Evolutionary conservation across 2,329 filamentous ascomycete species (phyloP).

Genomic region (Fusarium lyarnte): DNA sequence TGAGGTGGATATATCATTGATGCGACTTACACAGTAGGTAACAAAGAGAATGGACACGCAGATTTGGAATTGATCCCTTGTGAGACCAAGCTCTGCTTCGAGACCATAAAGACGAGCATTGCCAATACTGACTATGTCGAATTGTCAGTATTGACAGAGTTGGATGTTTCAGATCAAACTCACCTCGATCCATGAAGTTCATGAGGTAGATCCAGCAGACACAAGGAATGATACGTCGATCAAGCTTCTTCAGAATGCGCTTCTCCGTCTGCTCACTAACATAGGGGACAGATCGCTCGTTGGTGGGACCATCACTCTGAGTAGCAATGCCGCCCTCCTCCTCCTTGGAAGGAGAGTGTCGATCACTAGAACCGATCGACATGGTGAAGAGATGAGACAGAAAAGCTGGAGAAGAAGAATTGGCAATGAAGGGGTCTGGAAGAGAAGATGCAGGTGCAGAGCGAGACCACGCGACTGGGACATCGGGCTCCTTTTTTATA

Average conservation of each 20-base stretch:
- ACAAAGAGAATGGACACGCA: conserved; percentile 56
- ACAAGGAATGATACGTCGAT: conserved; percentile 47
- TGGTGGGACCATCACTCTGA: conserved; percentile 20
- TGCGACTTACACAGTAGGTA: conserved; percentile 53
- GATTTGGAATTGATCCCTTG: conserved; percentile 65
- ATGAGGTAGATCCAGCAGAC: conserved; percentile 49
- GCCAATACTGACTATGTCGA: conserved; percentile 69
- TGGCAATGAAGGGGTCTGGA: neutral
- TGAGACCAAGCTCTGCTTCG: conserved; percentile 66
- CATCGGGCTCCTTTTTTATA: conserved; percentile 18
- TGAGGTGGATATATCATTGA: accelerated
- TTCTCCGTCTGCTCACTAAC: conserved; percentile 38
- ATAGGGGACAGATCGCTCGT: conserved; percentile 19
- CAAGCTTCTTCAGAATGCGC: conserved; percentile 43
- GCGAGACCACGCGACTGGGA: conserved; percentile 2
- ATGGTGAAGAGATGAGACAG: conserved; percentile 1
- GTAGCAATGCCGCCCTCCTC: conserved; percentile 22
- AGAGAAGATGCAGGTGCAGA: conserved; percentile 7
- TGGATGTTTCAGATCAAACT: neutral
- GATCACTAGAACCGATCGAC: conserved; percentile 11
- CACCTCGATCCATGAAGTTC: conserved; percentile 51
- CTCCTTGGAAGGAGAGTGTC: conserved; percentile 19
- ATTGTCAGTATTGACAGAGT: accelerated
- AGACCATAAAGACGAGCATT: conserved; percentile 63
- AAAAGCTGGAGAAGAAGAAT: neutral